These are phyloP conservation scores for Ceraceosorus bombacis DNA, from an alignment of 1,284 basidiomycete genomes.

Conservation along the genomic window DNA sequence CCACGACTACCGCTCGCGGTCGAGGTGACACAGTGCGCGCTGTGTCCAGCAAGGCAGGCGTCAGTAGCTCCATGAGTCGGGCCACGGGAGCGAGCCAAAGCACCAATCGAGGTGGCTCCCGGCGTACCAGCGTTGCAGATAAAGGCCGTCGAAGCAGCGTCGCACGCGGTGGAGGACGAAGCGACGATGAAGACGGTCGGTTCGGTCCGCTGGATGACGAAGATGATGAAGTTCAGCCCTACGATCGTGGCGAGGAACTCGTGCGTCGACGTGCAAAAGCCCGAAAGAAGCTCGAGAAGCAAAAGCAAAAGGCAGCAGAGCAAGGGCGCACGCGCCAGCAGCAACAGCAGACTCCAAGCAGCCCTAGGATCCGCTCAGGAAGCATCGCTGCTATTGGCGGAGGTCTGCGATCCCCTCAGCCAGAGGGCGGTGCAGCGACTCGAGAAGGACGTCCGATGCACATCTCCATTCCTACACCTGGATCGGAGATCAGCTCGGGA, in stretches of 20 bases:
- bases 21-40: not conserved
- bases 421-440: conserved; percentile 8
- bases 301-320: conserved; percentile 42
- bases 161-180: conserved; percentile 11
- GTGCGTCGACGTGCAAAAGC: conserved; percentile 54
- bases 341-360: conserved; percentile 4
- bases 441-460: conserved; percentile 30
- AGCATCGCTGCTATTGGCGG: not conserved
- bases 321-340: conserved; percentile 13
- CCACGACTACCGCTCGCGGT: not conserved
- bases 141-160: conserved; percentile 1
- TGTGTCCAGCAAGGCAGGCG: not conserved
- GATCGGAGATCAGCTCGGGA: conserved; percentile 12
- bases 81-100: not conserved
- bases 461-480: conserved; percentile 26
- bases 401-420: conserved; percentile 18
- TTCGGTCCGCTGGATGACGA: conserved; percentile 35
- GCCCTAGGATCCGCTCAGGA: not conserved
- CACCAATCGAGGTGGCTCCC: not conserved
- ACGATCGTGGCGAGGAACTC: conserved; percentile 56
- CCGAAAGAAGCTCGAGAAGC: conserved; percentile 46
- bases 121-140: not conserved
- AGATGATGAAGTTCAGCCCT: conserved; percentile 53
- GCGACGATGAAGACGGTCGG: conserved; percentile 19
- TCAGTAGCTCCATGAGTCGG: not conserved